A percentile compares a stretch with the other conserved stretches of the same genome.
Evolutionary conservation across 2,329 filamentous ascomycete genomes (phyloP).

Genomic region (Fusarium nelsonii): DNA sequence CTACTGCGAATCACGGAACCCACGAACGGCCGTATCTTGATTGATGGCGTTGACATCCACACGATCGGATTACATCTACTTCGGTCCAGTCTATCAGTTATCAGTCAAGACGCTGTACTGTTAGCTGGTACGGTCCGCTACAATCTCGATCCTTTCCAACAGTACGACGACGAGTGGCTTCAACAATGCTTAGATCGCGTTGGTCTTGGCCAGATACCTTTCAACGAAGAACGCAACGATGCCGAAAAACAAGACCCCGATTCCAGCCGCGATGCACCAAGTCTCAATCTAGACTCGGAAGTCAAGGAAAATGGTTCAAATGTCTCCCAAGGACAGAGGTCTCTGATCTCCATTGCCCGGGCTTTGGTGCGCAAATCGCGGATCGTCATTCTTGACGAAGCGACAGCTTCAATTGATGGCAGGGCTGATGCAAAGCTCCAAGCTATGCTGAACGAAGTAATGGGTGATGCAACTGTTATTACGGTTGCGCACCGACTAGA

Average conservation of each 20-base stretch:
- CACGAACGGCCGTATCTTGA: slow-evolving; percentile 23
- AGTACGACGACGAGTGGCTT: slow-evolving; percentile 25
- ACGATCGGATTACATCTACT: slow-evolving; percentile 24
- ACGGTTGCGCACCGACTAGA: slow-evolving; percentile 41
- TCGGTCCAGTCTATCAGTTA: slow-evolving; percentile 27
- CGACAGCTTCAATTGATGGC: slow-evolving; percentile 27
- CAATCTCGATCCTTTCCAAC: slow-evolving; percentile 33
- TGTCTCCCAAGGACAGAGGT: slow-evolving; percentile 25
- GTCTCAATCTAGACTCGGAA: slow-evolving; percentile 15
- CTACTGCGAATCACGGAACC: slow-evolving; percentile 23
- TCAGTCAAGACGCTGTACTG: slow-evolving; percentile 34
- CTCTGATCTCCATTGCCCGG: slow-evolving; percentile 28
- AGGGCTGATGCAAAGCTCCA: slow-evolving; percentile 29
- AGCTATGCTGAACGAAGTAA: slow-evolving; percentile 20
- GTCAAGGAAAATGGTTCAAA: slow-evolving; percentile 35
- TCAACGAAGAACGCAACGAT: not conserved
- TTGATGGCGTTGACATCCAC: slow-evolving; percentile 27
- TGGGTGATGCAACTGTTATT: slow-evolving; percentile 34
- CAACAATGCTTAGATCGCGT: slow-evolving; percentile 21
- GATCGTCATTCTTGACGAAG: slow-evolving; percentile 31
- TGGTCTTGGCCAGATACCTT: not conserved
- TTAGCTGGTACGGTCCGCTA: slow-evolving; percentile 27
- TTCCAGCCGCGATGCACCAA: not conserved
- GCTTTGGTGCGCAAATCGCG: slow-evolving; percentile 16
- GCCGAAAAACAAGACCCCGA: not conserved